Conservation (phyloP, 345 rosid species). For the Psidium friedrichsthalianum region DNA sequence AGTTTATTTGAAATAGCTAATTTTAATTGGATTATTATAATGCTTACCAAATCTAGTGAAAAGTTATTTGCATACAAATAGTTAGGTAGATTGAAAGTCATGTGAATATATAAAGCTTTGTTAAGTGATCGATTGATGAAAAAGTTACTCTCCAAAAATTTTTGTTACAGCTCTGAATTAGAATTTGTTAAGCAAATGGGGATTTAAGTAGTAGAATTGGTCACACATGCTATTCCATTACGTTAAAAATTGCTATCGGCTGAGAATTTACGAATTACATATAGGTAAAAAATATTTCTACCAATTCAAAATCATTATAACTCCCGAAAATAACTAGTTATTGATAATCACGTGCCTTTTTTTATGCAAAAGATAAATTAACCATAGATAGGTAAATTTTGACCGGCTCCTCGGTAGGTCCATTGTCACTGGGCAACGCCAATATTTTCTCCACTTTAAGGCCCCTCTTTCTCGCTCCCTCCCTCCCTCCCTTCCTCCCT, state of each 20-base stretch:
- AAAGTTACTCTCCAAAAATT: neutral
- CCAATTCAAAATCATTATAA: neutral
- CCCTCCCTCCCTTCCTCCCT: too few species aligned
- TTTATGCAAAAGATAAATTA: neutral
- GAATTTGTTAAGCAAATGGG: neutral
- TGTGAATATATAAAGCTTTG: neutral
- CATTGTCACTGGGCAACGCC: neutral
- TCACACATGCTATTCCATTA: neutral
- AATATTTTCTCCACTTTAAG: too few species aligned
- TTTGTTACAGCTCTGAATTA: neutral
- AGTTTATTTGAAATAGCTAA: neutral
- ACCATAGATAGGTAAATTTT: neutral
- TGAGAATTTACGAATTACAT: neutral
- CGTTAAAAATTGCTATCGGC: neutral
- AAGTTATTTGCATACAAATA: neutral
- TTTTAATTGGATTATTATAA: neutral
- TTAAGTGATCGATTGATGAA: neutral
- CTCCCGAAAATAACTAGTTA: neutral
- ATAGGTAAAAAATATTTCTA: neutral
- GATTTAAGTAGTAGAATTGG: neutral
- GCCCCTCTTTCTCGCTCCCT: too few species aligned
- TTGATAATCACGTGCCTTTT: neutral
- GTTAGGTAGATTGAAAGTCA: neutral
- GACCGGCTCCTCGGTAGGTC: neutral
- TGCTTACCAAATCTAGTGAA: neutral